Percentiles rank a stretch among this genome's conserved stretches.
Evolutionary conservation across 352 stramenopile species (phyloP).

Genomic region (Phytopythium montanum): DNA sequence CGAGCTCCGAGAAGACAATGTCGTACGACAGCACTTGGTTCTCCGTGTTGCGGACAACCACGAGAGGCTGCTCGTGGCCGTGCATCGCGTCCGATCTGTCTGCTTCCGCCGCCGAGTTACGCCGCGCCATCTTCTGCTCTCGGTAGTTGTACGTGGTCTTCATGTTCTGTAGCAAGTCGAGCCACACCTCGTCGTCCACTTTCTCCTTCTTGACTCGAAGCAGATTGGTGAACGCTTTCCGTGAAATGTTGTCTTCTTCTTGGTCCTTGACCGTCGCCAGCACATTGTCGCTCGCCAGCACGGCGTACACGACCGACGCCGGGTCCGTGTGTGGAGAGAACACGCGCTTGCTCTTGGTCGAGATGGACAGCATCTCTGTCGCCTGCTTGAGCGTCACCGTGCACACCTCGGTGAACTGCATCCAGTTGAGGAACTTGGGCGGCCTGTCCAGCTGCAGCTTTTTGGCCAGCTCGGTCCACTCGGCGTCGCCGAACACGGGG

Average conservation of each 20-base stretch:
- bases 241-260: constrained; percentile 30
- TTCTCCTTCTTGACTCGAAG: constrained; percentile 32
- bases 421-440: constrained; percentile 31
- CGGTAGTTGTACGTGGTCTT: constrained; percentile 42
- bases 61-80: constrained; percentile 25
- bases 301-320: constrained; percentile 35
- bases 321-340: constrained; percentile 27
- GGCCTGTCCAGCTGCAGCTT: constrained; percentile 20
- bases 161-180: constrained; percentile 40
- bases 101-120: constrained; percentile 14
- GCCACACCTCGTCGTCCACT: constrained; percentile 47
- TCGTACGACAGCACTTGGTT: constrained; percentile 68
- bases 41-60: constrained; percentile 51
- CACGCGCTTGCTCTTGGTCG: constrained; percentile 29
- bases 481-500: constrained; percentile 10
- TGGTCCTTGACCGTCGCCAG: constrained; percentile 32
- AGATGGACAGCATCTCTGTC: constrained; percentile 21
- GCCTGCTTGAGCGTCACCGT: constrained; percentile 27
- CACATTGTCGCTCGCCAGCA: constrained; percentile 47
- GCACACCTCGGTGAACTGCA: constrained; percentile 42
- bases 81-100: constrained; percentile 9
- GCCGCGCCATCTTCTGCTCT: constrained; percentile 9
- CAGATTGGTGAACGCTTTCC: constrained; percentile 44
- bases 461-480: constrained; percentile 34
- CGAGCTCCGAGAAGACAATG: constrained; percentile 45